phyloP scores from a whole-genome alignment of 2,329 filamentous ascomycete genomes.

The Venturia asperata region DNA sequence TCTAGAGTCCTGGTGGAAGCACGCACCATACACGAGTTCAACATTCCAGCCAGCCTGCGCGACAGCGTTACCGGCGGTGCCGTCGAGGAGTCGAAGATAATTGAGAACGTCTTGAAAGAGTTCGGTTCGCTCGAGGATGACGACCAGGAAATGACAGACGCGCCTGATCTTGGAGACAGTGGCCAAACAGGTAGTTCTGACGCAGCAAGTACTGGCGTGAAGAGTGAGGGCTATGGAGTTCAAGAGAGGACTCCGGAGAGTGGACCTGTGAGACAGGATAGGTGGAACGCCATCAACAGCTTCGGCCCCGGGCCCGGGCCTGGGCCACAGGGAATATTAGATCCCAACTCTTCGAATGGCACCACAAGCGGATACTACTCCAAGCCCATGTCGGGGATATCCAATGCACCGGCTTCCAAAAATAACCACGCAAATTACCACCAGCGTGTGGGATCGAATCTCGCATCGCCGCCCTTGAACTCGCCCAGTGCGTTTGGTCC shows the following conservation, averaged over 20 bases:
- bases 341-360: background rate
- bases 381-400: background rate
- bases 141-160: constrained; percentile 33
- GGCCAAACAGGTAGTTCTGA: constrained; percentile 3
- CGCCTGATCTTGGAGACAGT: constrained; percentile 19
- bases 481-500: background rate
- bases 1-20: constrained; percentile 25
- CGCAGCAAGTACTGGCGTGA: constrained; percentile 24
- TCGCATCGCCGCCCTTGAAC: background rate
- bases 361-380: background rate
- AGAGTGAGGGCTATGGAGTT: constrained; percentile 27
- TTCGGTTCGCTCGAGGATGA: constrained; percentile 32
- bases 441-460: background rate
- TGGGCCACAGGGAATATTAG: background rate
- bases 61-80: constrained; percentile 44
- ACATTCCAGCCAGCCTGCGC: constrained; percentile 35
- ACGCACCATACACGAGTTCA: background rate
- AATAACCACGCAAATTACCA: background rate
- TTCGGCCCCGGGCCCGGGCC: constrained; percentile 26
- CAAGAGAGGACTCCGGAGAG: constrained; percentile 22
- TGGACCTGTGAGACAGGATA: constrained; percentile 26
- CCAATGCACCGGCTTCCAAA: background rate
- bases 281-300: constrained; percentile 37
- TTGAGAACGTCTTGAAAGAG: constrained; percentile 32
- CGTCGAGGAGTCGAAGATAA: constrained; percentile 48